Evolutionary conservation across 108 stramenopile genomes (phyloP).

Genomic region (Cyclotella baltica): DNA sequence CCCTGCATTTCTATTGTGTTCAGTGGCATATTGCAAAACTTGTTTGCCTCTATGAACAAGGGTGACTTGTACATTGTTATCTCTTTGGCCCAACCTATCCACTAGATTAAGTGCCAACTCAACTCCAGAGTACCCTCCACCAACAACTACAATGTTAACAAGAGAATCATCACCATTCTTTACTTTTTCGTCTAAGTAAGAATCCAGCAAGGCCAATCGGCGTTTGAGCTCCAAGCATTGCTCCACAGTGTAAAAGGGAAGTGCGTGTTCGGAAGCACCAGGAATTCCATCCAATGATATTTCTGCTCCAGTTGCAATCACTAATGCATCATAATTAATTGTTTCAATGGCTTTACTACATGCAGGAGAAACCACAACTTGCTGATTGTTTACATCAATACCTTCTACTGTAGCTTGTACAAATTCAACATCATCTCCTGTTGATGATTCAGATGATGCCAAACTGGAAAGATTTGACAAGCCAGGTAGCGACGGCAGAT

Average conservation of each 20-base stretch:
- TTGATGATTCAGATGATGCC: slow-evolving; percentile 3
- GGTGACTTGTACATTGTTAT: slow-evolving; percentile 40
- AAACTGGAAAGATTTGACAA: slow-evolving; percentile 1
- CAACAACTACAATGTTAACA: slow-evolving; percentile 69
- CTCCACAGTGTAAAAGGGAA: slow-evolving; percentile 85
- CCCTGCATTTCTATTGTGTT: slow-evolving; percentile 52
- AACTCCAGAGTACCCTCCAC: slow-evolving; percentile 87
- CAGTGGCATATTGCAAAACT: slow-evolving; percentile 54
- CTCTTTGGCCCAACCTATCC: slow-evolving; percentile 37
- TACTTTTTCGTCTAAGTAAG: slow-evolving; percentile 22
- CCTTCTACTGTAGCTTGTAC: slow-evolving; percentile 58
- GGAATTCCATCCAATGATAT: slow-evolving; percentile 66
- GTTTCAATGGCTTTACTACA: slow-evolving; percentile 14
- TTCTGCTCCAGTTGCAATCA: slow-evolving; percentile 78
- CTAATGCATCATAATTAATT: slow-evolving; percentile 72
- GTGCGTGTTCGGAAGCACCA: slow-evolving; percentile 70
- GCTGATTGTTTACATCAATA: slow-evolving; percentile 46
- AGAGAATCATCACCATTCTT: slow-evolving; percentile 19
- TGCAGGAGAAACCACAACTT: slow-evolving; percentile 31
- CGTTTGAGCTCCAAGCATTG: slow-evolving; percentile 69
- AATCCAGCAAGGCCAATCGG: slow-evolving; percentile 58
- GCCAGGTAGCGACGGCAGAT: slow-evolving; percentile 3
- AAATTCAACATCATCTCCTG: slow-evolving; percentile 29
- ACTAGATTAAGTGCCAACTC: slow-evolving; percentile 69
- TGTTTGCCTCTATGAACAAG: slow-evolving; percentile 58